Evolutionary conservation across 1,284 basidiomycete genomes (phyloP).

Genomic region (Heterobasidion irregulare): DNA sequence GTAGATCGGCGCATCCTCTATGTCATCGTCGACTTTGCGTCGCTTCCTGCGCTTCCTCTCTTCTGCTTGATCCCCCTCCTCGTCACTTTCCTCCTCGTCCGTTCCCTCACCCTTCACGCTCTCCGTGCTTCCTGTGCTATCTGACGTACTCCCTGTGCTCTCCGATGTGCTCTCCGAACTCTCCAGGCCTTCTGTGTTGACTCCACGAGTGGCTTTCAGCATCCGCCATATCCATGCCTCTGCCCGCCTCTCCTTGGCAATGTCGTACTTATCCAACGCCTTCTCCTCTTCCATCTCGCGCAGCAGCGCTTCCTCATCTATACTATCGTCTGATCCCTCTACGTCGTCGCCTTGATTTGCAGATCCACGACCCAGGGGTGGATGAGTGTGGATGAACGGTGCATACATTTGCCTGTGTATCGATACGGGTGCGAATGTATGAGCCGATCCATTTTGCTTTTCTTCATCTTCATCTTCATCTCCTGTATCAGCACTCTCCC

Average conservation of each 20-base stretch:
- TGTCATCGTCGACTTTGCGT: background rate
- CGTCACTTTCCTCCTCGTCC: background rate
- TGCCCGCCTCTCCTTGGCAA: background rate
- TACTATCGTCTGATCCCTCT: background rate
- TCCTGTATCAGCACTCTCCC: conserved; percentile 12
- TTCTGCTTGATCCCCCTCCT: background rate
- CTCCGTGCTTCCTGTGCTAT: background rate
- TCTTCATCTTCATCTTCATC: conserved; percentile 4
- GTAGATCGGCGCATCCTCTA: background rate
- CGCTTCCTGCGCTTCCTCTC: background rate
- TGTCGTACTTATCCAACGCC: background rate
- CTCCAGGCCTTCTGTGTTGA: no score
- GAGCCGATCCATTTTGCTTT: conserved; percentile 2
- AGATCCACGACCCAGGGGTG: background rate
- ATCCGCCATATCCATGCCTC: background rate
- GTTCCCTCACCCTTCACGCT: background rate
- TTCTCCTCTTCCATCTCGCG: background rate
- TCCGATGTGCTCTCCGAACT: background rate
- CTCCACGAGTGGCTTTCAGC: no score
- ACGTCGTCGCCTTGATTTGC: background rate
- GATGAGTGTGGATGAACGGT: conserved; percentile 17
- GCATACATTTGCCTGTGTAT: conserved; percentile 17
- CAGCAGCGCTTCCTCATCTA: background rate
- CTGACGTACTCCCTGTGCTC: background rate
- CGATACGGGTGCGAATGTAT: background rate